These are phyloP conservation scores for Spergularia azorica DNA, from an alignment of 179 eudicot species.

Conservation along the genomic window DNA sequence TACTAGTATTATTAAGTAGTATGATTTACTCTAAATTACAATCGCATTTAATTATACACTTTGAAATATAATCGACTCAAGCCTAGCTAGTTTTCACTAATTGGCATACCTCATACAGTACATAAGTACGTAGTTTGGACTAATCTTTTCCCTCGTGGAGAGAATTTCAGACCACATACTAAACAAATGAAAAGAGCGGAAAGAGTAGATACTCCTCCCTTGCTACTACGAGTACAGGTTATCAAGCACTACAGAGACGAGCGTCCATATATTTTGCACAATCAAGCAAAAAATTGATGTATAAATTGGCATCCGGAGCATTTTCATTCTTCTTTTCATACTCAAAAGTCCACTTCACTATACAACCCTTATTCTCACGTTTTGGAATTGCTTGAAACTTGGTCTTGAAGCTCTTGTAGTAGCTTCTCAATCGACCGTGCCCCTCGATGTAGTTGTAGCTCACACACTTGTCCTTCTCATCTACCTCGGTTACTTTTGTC, in stretches of 20 bases:
- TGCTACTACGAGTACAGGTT: too few relatives aligned
- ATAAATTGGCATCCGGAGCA: slow-evolving; percentile 6
- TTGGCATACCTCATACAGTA: too few relatives aligned
- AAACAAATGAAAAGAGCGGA: too few relatives aligned
- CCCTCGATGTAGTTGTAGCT: slow-evolving; percentile 21
- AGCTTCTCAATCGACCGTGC: not conserved
- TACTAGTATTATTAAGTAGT: too few relatives aligned
- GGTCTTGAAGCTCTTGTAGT: slow-evolving; percentile 20
- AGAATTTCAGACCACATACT: too few relatives aligned
- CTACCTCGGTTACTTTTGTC: slow-evolving; percentile 18
- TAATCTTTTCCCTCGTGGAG: too few relatives aligned
- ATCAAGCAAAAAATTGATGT: slow-evolving; percentile 1
- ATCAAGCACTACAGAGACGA: not conserved
- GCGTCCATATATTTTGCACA: slow-evolving; percentile 15
- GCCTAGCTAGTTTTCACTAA: too few relatives aligned
- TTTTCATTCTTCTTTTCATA: slow-evolving; percentile 29
- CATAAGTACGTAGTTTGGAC: too few relatives aligned
- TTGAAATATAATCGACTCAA: too few relatives aligned
- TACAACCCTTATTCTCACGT: not conserved
- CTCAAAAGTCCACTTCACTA: slow-evolving; percentile 21
- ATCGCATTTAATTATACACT: too few relatives aligned
- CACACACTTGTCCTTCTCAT: slow-evolving; percentile 18
- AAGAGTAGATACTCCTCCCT: too few relatives aligned
- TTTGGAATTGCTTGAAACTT: slow-evolving; percentile 13
- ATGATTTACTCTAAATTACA: too few relatives aligned